These are phyloP conservation scores for Candida montana DNA, from an alignment of 805 yeast species.

Conservation along the genomic window DNA sequence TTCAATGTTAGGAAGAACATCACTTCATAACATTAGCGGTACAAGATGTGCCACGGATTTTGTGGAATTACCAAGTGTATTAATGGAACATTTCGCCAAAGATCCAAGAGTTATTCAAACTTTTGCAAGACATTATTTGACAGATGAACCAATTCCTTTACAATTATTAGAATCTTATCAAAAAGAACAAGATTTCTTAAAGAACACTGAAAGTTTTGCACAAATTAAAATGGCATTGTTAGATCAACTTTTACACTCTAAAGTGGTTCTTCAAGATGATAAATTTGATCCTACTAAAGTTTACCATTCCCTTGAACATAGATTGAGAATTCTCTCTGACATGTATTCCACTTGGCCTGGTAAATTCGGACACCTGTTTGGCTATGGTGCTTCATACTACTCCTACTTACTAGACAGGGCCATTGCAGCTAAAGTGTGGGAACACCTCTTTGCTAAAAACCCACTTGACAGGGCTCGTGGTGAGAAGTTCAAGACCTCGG, in stretches of 20 bases:
- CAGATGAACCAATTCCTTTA: slow-evolving; percentile 55
- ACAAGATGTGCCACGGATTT: slow-evolving; percentile 95
- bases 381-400: slow-evolving; percentile 92
- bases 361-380: slow-evolving; percentile 85
- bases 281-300: slow-evolving; percentile 52
- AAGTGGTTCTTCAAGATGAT: slow-evolving; percentile 28
- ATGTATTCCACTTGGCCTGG: slow-evolving; percentile 83
- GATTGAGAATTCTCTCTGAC: slow-evolving; percentile 61
- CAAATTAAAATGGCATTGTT: slow-evolving; percentile 87
- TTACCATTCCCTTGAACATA: slow-evolving; percentile 61
- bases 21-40: slow-evolving; percentile 87
- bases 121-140: slow-evolving; percentile 63
- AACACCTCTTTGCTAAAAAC: slow-evolving; percentile 58
- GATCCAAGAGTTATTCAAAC: slow-evolving; percentile 69
- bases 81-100: slow-evolving; percentile 90
- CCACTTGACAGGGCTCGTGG: slow-evolving; percentile 77
- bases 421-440: slow-evolving; percentile 83
- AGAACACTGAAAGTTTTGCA: slow-evolving; percentile 71
- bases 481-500: slow-evolving; percentile 58
- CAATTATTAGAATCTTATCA: slow-evolving; percentile 47
- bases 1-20: slow-evolving; percentile 90
- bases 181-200: slow-evolving; percentile 45
- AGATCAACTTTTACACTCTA: slow-evolving; percentile 71
- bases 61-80: slow-evolving; percentile 93
- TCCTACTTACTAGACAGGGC: slow-evolving; percentile 90